These are phyloP conservation scores for Phytophthora palmivora DNA, from an alignment of 352 stramenopile genomes.

Conservation along the genomic window DNA sequence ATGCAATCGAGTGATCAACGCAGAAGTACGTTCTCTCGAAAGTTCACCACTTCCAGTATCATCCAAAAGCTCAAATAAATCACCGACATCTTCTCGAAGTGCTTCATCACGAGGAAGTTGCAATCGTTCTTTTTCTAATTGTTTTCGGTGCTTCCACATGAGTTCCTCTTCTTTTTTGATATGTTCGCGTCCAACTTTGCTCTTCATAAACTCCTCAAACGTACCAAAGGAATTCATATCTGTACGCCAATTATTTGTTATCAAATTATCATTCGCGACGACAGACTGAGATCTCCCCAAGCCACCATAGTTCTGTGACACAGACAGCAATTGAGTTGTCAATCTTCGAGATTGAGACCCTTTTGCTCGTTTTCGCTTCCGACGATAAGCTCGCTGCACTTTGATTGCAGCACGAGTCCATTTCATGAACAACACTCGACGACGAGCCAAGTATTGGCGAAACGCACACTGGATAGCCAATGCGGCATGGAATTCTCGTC, in stretches of 20 bases:
- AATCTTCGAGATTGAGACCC: constrained; percentile 47
- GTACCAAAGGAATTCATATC: constrained; percentile 68
- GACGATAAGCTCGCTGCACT: constrained; percentile 70
- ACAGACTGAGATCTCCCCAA: constrained; percentile 13
- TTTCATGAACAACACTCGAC: constrained; percentile 50
- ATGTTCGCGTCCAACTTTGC: constrained; percentile 56
- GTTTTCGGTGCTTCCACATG: constrained; percentile 35
- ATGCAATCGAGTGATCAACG: constrained; percentile 62
- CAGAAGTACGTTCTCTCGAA: constrained; percentile 48
- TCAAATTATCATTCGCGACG: background rate
- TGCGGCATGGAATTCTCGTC: constrained; percentile 41
- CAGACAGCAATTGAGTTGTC: constrained; percentile 52
- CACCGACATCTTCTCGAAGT: constrained; percentile 58
- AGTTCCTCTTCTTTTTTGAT: constrained; percentile 58
- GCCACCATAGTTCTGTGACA: constrained; percentile 50
- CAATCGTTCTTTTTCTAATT: constrained; percentile 51
- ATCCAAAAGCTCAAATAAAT: constrained; percentile 80
- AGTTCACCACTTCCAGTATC: constrained; percentile 57
- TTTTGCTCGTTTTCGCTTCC: constrained; percentile 47
- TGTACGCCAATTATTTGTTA: constrained; percentile 36
- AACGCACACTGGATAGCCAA: constrained; percentile 73
- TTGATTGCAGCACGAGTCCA: constrained; percentile 56
- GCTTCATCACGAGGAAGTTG: constrained; percentile 46
- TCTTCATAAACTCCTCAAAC: constrained; percentile 62
- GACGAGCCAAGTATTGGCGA: constrained; percentile 69